Evolutionary conservation across 345 rosid genomes (phyloP).

Genomic region (Citrus maxima): DNA sequence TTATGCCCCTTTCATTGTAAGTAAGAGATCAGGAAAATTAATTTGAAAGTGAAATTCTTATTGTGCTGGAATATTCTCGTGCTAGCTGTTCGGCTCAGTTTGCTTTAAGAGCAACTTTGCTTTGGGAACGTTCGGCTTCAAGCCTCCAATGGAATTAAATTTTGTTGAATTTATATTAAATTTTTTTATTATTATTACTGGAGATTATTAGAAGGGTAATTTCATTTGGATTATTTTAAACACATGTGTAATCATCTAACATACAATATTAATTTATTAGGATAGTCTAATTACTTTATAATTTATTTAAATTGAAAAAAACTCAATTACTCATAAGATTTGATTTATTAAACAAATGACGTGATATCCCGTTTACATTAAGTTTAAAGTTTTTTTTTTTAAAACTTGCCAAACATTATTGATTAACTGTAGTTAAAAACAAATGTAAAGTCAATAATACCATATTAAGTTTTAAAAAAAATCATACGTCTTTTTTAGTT

Average conservation of each 20-base stretch:
- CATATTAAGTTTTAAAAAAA: not conserved
- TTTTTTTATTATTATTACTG: not conserved
- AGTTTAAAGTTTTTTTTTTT: not conserved
- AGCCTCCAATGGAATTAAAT: no score
- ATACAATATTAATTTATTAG: no score
- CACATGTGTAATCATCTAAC: not conserved
- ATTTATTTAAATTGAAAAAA: not conserved
- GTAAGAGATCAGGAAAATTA: not conserved
- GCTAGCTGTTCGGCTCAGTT: not conserved
- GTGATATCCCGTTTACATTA: not conserved
- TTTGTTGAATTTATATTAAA: no score
- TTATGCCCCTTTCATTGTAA: no score
- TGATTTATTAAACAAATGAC: not conserved
- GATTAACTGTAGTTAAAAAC: not conserved
- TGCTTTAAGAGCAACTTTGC: not conserved
- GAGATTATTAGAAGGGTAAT: not conserved
- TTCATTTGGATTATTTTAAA: not conserved
- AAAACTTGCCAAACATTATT: no score
- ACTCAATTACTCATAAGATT: not conserved
- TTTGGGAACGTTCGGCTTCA: not conserved
- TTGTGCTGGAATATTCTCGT: not conserved
- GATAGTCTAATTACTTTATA: not conserved
- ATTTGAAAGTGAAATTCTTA: not conserved
- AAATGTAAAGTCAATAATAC: not conserved
- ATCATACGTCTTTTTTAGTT: no score